These are phyloP conservation scores for Phlebiopsis gigantea DNA, from an alignment of 768 basidiomycete species.

Conservation along the genomic window DNA sequence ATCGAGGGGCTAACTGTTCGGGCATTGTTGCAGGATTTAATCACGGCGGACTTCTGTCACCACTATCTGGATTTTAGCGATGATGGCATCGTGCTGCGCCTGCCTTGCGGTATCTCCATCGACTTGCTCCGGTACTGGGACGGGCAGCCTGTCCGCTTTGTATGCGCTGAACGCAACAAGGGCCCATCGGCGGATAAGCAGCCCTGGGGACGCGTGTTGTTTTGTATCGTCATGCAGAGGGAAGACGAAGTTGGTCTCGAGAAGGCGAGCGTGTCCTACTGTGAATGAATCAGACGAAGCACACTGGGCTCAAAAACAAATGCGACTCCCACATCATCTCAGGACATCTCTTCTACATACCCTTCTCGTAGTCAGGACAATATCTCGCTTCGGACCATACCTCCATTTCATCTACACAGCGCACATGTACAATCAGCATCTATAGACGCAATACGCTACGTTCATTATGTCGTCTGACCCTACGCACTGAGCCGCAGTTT, in stretches of 20 bases:
- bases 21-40: slow-evolving; percentile 48
- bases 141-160: slow-evolving; percentile 84
- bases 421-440: too few relatives aligned
- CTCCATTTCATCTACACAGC: too few relatives aligned
- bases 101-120: slow-evolving; percentile 81
- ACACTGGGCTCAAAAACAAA: too few relatives aligned
- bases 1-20: background rate
- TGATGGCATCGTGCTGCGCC: slow-evolving; percentile 55
- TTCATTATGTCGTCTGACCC: too few relatives aligned
- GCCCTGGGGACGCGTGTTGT: slow-evolving; percentile 37
- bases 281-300: background rate
- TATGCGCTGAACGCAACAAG: slow-evolving; percentile 64
- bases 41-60: slow-evolving; percentile 84
- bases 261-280: background rate
- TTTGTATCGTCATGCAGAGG: slow-evolving; percentile 43
- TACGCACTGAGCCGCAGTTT: too few relatives aligned
- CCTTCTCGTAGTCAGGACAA: too few relatives aligned
- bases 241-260: slow-evolving; percentile 24
- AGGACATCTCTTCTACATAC: too few relatives aligned
- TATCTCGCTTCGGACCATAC: too few relatives aligned
- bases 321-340: too few relatives aligned
- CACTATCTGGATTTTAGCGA: slow-evolving; percentile 72
- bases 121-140: slow-evolving; percentile 90
- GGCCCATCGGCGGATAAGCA: slow-evolving; percentile 20
- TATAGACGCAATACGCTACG: too few relatives aligned